Evolutionary conservation across 1,284 basidiomycete species (phyloP).

Genomic region (Tilletia walkeri): DNA sequence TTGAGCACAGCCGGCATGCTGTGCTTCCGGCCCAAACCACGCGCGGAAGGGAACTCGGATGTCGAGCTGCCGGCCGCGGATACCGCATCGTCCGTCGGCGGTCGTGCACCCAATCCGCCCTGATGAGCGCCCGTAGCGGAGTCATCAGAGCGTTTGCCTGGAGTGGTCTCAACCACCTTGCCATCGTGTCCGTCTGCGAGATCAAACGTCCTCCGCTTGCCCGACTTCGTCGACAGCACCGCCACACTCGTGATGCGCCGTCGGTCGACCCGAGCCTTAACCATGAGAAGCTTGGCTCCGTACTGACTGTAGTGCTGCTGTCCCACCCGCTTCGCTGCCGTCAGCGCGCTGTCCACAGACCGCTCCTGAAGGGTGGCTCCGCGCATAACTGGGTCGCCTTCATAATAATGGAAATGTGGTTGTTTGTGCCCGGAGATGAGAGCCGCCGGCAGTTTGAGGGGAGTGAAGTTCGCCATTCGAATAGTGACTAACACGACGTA

Average conservation of each 20-base stretch:
- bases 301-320: slow-evolving; percentile 22
- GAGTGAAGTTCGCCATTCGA: slow-evolving; percentile 27
- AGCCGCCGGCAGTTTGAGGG: slow-evolving; percentile 25
- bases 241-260: slow-evolving; percentile 24
- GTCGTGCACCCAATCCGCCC: not conserved
- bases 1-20: slow-evolving; percentile 16
- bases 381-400: slow-evolving; percentile 17
- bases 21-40: not conserved
- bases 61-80: not conserved
- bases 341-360: slow-evolving; percentile 25
- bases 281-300: slow-evolving; percentile 28
- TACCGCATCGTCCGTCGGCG: not conserved
- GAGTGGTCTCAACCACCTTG: slow-evolving; percentile 20
- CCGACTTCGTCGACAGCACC: slow-evolving; percentile 20
- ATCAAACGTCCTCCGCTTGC: slow-evolving; percentile 23
- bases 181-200: slow-evolving; percentile 25
- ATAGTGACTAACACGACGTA: slow-evolving; percentile 27
- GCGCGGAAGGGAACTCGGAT: not conserved
- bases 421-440: slow-evolving; percentile 23
- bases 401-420: slow-evolving; percentile 27
- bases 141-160: not conserved
- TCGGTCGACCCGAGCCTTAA: slow-evolving; percentile 24
- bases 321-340: slow-evolving; percentile 25
- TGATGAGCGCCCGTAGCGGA: not conserved
- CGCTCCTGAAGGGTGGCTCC: slow-evolving; percentile 23